Evolutionary conservation across 2,329 filamentous ascomycete species (phyloP), one percentile per base, ranked within the genome.

Genomic region (Penicillium brevicompactum): DNA sequence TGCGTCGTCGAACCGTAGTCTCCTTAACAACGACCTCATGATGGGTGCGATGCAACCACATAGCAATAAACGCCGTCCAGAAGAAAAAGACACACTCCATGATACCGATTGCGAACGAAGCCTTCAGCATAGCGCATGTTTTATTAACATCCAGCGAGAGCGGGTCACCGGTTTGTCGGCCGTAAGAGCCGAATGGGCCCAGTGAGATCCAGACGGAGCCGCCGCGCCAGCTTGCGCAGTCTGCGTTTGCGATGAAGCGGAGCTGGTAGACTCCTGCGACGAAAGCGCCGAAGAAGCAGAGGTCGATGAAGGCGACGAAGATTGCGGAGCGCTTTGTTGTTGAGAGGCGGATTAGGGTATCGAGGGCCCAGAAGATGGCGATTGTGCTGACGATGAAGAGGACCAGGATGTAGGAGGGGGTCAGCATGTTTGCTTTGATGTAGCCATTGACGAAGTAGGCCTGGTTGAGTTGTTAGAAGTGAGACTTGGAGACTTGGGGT

Each of bases 101-200:
- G 73, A 97, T 97, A 46, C 85, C 91, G 64, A 97, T 87, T 2
- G 91, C 93, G 76, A 91, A 97, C 63, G 81, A 83, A 1, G 92
- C 89, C 83, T 97, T 97, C 69, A 96, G 84, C 91, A 97, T 94
- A 47, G 88, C 84, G 76, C 93, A 97, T 5, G 86, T 85, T 81
- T 93, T 93, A 74, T 90, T 82, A 37, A 87, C 74, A 50, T 82
- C 74, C 40, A 87, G 69, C 41, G 80, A 73, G 55, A 85, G 76
- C 8, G 67, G 67, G 53, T 75, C 81, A 49, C 75, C 76, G 46
- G 80, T 80, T 32, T 74, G 63, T 7, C 65, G 59, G 13, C 79
- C 79, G 42, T 84, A 84, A 60, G 75, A 79, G 30, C 84, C 82
- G 58, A 90, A 84, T 11, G 82, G 78, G 11, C 88, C 88, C 42